A percentile compares a stretch with the other conserved stretches of the same genome.
Evolutionary conservation across 495 filamentous ascomycete genomes (phyloP).

Genomic region (Hypomontagnella submonticulosa): DNA sequence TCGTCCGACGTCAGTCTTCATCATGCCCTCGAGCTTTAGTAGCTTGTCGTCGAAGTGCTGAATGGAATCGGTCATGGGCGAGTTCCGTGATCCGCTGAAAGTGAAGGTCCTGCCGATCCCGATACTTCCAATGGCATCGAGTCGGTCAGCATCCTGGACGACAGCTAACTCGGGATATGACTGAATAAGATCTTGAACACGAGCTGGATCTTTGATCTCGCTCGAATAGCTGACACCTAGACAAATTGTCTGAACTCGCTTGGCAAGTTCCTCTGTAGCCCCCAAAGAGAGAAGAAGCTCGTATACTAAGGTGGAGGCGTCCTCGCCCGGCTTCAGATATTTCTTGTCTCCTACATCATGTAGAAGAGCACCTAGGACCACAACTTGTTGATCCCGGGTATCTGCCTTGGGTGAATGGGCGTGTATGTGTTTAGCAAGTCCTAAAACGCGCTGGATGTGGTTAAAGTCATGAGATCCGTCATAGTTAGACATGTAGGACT

Average conservation of each 20-base stretch:
- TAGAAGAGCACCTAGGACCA: constrained; percentile 79
- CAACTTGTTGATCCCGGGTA: constrained; percentile 61
- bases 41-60: constrained; percentile 86
- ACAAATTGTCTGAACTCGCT: constrained; percentile 73
- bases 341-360: constrained; percentile 92
- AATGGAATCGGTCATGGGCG: constrained; percentile 69
- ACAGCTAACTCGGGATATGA: constrained; percentile 78
- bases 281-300: constrained; percentile 68
- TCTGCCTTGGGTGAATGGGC: constrained; percentile 57
- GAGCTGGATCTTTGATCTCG: constrained; percentile 69
- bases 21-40: constrained; percentile 75
- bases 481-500: constrained; percentile 79
- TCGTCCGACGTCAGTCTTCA: constrained; percentile 82
- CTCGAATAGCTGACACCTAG: constrained; percentile 80
- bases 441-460: constrained; percentile 83
- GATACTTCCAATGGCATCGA: constrained; percentile 89
- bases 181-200: constrained; percentile 63
- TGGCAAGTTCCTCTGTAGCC: constrained; percentile 64
- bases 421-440: constrained; percentile 69
- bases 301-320: constrained; percentile 65
- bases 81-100: constrained; percentile 72
- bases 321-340: constrained; percentile 67
- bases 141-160: constrained; percentile 89
- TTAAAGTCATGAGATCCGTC: constrained; percentile 88
- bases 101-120: constrained; percentile 84